Evolutionary conservation across 2,329 filamentous ascomycete species (phyloP), one percentile per base, ranked within the genome.

Genomic region (Fusarium coffeatum): DNA sequence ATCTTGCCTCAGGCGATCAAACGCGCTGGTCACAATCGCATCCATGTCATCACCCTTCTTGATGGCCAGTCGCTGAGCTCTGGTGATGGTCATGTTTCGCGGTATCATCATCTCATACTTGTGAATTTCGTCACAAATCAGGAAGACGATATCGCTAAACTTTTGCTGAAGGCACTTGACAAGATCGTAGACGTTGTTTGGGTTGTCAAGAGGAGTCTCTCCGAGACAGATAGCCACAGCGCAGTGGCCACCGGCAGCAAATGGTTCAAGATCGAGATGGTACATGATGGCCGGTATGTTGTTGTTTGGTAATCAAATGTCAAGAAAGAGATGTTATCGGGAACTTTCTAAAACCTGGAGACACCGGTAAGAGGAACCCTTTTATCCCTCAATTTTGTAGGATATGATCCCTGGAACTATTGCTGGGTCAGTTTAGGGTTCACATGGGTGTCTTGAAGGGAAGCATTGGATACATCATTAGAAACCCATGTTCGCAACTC

Each of bases 61-160:
- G 1, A 51, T 15, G 8, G 55, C 55, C 1, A 18, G 2, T 30
- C 45, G 20, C 8, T 54, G 27, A n/a, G 55, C 55, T 43, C 34
- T 58, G 6, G 12, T 20, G 4, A 58, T 32, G 3, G 55, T 54
- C 47, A 58, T 54, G 1, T 15, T 58, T 15, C 45, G 30, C 2
- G 55, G 55, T 30, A 58, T 58, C 55, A 58, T 58, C 47, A 54
- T 27, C 18, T 58, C 55, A 20, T 58, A 58, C 8, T 58, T 58
- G 34, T 58, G 55, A 3, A 58, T 58, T 2, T 58, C 47, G 11
- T 58, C 47, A 9, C 47, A 58, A 6, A 54, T 34, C 1, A 58
- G 47, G 47, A 58, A 58, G 27, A 20, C 27, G 3, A 58, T 34
- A 4, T 43, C 22, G 20, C 11, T 42, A 10, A 54, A 58, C 13